These are phyloP conservation scores for Pythium pyrilobum DNA, from an alignment of 352 stramenopile species.

Conservation along the genomic window DNA sequence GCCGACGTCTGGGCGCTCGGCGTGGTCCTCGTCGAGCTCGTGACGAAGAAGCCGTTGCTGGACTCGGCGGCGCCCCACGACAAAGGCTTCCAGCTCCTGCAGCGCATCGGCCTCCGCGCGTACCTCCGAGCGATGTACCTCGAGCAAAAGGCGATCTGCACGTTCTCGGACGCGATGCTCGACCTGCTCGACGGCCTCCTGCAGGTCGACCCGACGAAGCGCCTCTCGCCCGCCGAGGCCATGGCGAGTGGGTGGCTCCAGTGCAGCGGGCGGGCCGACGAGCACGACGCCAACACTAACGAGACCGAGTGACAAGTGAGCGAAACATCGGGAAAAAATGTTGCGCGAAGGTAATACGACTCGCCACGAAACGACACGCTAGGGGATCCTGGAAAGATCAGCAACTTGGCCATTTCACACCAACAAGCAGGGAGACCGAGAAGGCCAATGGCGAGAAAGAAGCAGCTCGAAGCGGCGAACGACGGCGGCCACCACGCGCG, in stretches of 20 bases:
- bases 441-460: no score
- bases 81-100: slow-evolving; percentile 51
- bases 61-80: slow-evolving; percentile 35
- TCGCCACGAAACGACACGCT: neutral
- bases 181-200: slow-evolving; percentile 83
- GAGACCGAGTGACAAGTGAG: no score
- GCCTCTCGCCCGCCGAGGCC: slow-evolving; percentile 48
- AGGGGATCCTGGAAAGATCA: neutral
- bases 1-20: slow-evolving; percentile 56
- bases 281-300: neutral
- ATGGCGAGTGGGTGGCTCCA: slow-evolving; percentile 53
- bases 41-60: slow-evolving; percentile 55
- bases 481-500: no score
- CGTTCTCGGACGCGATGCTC: slow-evolving; percentile 54
- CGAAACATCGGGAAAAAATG: slow-evolving; percentile 11
- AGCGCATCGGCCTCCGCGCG: slow-evolving; percentile 34
- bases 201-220: slow-evolving; percentile 70
- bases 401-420: no score
- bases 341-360: neutral
- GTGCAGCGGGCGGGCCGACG: slow-evolving; percentile 1
- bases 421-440: no score
- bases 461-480: no score
- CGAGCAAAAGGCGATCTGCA: slow-evolving; percentile 51
- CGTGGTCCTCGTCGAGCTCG: slow-evolving; percentile 49
- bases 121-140: slow-evolving; percentile 64